Conservation (phyloP, 169 alveolate genomes). For the Plasmodium gaboni region DNA sequence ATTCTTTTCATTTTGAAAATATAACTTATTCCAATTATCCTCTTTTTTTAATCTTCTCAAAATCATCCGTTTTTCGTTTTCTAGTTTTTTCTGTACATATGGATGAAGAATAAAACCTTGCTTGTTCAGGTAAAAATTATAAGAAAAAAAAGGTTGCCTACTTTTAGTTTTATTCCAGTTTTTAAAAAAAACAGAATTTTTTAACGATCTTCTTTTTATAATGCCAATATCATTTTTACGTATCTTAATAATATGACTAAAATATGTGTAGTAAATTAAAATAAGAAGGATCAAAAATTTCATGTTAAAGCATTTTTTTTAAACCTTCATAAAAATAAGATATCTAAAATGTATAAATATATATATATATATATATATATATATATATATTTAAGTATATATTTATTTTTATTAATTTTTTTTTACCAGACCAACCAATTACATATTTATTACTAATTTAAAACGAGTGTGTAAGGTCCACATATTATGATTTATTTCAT, state of each 20-base stretch:
- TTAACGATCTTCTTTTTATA: not conserved
- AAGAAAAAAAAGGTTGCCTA: no score
- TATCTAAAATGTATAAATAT: not conserved
- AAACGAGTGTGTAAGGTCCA: no score
- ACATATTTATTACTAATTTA: no score
- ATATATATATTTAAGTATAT: not conserved
- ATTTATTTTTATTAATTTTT: not conserved
- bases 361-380: not conserved
- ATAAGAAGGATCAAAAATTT: not conserved
- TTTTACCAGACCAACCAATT: no score
- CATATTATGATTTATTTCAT: no score
- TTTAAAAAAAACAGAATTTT: not conserved
- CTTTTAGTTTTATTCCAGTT: no score
- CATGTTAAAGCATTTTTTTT: constrained; percentile 7
- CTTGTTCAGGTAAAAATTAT: not conserved
- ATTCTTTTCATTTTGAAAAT: no score
- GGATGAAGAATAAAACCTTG: not conserved
- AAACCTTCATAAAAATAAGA: not conserved
- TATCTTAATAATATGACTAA: not conserved
- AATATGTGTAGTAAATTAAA: constrained; percentile 1
- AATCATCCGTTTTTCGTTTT: no score
- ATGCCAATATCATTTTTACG: not conserved
- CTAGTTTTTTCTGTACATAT: no score
- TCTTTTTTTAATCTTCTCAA: no score
- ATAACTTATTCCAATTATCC: no score